Conservation (phyloP, 768 basidiomycete genomes). For the Mycena belliarum region DNA sequence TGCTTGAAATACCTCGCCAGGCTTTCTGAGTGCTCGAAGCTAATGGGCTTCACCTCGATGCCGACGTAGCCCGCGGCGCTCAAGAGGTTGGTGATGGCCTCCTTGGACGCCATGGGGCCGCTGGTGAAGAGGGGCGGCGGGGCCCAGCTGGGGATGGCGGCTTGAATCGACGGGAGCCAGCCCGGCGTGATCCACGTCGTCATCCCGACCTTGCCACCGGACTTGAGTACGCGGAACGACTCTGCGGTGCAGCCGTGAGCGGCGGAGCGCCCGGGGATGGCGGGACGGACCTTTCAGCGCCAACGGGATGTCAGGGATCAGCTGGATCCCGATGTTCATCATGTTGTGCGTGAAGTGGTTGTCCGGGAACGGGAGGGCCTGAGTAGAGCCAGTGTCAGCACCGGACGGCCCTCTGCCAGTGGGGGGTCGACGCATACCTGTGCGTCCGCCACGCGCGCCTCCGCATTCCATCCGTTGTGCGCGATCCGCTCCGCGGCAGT, state of each 20-base stretch:
- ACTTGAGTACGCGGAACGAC: conserved; percentile 8
- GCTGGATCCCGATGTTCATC: conserved; percentile 13
- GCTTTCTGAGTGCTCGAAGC: neutral
- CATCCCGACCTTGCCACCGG: conserved; percentile 1
- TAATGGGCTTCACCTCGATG: neutral
- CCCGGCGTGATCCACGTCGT: conserved; percentile 3
- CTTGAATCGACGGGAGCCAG: conserved; percentile 6
- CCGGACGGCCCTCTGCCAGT: no score
- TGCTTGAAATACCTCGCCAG: neutral
- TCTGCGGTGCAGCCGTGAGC: no score
- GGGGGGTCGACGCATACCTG: no score
- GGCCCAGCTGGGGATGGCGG: neutral
- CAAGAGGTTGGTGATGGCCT: neutral
- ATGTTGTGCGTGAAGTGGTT: conserved; percentile 15
- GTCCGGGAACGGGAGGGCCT: conserved; percentile 3
- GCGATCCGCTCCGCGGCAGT: conserved; percentile 3
- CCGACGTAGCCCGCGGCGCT: neutral
- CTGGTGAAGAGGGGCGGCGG: conserved; percentile 4
- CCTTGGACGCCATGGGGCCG: neutral
- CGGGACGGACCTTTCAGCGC: conserved; percentile 11
- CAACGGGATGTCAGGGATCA: conserved; percentile 5
- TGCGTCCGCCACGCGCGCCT: conserved; percentile 8
- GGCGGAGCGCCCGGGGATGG: neutral
- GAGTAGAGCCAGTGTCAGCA: neutral
- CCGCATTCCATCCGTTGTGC: conserved; percentile 11